phyloP scores from a whole-genome alignment of 345 rosid genomes.

The Hypericum perforatum region DNA sequence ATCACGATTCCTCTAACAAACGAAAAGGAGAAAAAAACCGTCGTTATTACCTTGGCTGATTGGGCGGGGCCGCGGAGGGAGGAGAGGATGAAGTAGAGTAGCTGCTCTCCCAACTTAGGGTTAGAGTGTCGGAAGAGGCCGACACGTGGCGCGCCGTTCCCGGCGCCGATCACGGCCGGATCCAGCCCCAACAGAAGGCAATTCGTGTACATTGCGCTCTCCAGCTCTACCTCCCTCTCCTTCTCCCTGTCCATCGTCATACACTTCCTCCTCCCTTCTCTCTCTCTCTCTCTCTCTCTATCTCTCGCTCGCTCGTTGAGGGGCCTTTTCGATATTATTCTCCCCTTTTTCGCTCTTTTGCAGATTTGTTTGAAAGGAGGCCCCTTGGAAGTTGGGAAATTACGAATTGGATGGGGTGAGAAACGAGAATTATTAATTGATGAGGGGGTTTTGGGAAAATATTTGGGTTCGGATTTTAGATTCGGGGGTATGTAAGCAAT shows the following conservation, averaged over 20 bases:
- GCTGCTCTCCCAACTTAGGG: constrained; percentile 99
- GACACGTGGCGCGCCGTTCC: constrained; percentile 72
- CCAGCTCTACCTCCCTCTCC: constrained; percentile 98
- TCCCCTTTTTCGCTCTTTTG: constrained; percentile 4
- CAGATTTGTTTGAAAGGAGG: too few species aligned
- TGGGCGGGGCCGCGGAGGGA: constrained; percentile 96
- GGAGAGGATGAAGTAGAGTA: constrained; percentile 94
- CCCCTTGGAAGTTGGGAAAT: too few species aligned
- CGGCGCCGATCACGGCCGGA: constrained; percentile 82
- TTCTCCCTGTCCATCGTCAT: constrained; percentile 99
- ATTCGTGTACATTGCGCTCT: constrained; percentile 99
- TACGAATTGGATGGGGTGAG: too few species aligned
- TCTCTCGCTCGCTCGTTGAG: constrained; percentile 10
- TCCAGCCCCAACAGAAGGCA: constrained; percentile 90
- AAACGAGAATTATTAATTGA: too few species aligned
- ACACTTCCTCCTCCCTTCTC: constrained; percentile 16
- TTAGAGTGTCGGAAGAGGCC: constrained; percentile 97
- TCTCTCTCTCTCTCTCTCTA: constrained; percentile 6
- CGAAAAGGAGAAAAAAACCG: constrained; percentile 11
- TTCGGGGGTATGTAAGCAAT: too few species aligned
- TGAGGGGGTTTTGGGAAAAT: too few species aligned
- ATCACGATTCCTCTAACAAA: neutral
- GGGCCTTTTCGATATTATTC: too few species aligned
- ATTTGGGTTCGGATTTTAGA: too few species aligned
- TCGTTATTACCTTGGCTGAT: constrained; percentile 71